Base-by-base conservation (phyloP, 805 yeast species). In the Lipomyces orientalis region DNA sequence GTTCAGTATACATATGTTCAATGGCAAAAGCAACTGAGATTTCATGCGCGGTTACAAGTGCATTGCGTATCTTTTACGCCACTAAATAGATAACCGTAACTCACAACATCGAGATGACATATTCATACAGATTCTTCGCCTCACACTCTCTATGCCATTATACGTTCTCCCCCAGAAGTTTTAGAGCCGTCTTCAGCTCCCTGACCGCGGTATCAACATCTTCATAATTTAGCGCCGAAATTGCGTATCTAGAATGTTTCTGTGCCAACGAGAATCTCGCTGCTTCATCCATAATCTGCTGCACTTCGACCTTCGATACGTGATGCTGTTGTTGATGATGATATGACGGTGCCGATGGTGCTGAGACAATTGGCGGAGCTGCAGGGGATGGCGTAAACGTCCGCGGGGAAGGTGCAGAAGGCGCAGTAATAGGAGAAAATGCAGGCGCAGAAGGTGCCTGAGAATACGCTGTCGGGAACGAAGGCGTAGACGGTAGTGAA, bases 191-290 rank as follows among this genome's bases (percentile, higher is more conserved):
- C 37, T 78, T 73, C 43, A 88, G 79, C 76, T 88, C 90, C 8
- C 73, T 73, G 60, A 86, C 81, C 2, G 93, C 93, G 0, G 93
- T 89, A n/a, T 73, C 78, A 7, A 83, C 76, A 68, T 89, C 93
- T 72, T 89, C 93, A 74, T 88, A 89, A 74, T 86, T 87, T 46
- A 89, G 81, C 0, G 93, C 92, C 10, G 91, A 87, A 10, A 88
- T 83, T n/a, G 91, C 93, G 74, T 85, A 89, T 71, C 84, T 86
- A 66, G 92, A 89, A 68, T 86, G 88, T 73, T 88, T 88, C 73
- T 86, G 87, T 1, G 89, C 87, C 4, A 73, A 66, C 2, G 76
- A 71, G 1, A 82, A 76, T 1, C 80, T 66, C 49, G 81, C 79
- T 1, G 81, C 79, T 52, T 80, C 77, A 34, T 73, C 73, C 57